A percentile compares a stretch with the other conserved stretches of the same genome.
phyloP scores from a whole-genome alignment of 805 yeast genomes.

The Zygosaccharomyces pseudorouxii region DNA sequence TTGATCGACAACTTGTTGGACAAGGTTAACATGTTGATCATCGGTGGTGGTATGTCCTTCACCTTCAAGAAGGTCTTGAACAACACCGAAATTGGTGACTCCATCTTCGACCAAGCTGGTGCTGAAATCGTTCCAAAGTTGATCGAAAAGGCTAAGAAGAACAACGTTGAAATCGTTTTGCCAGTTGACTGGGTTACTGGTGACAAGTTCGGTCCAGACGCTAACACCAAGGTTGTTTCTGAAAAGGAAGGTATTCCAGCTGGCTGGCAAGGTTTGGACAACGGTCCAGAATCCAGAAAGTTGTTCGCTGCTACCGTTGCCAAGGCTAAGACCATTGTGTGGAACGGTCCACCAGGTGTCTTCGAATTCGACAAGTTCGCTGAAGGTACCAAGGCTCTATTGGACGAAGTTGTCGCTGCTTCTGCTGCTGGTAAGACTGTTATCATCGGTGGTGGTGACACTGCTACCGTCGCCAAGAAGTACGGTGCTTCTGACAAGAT shows the following conservation, averaged over 20 bases:
- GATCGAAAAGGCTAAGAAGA: constrained; percentile 93
- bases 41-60: constrained; percentile 99
- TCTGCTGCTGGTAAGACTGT: constrained; percentile 88
- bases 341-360: constrained; percentile 99
- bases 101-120: constrained; percentile 90
- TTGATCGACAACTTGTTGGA: constrained; percentile 94
- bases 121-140: constrained; percentile 90
- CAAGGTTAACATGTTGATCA: constrained; percentile 90
- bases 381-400: constrained; percentile 83
- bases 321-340: constrained; percentile 94
- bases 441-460: constrained; percentile 97
- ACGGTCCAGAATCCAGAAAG: constrained; percentile 84
- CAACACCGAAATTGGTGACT: constrained; percentile 82
- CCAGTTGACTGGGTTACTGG: constrained; percentile 97
- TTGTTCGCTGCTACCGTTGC: constrained; percentile 78
- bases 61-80: constrained; percentile 94
- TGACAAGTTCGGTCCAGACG: constrained; percentile 90
- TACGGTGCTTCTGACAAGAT: constrained; percentile 94
- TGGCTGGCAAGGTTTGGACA: constrained; percentile 92
- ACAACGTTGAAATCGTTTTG: constrained; percentile 86
- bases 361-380: constrained; percentile 94
- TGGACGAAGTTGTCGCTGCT: constrained; percentile 83
- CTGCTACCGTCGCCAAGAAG: constrained; percentile 98
- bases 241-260: constrained; percentile 91
- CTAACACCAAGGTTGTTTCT: constrained; percentile 77